Conservation (phyloP, 192 early-diverging fungal species). For the Mortierella hygrophila region DNA sequence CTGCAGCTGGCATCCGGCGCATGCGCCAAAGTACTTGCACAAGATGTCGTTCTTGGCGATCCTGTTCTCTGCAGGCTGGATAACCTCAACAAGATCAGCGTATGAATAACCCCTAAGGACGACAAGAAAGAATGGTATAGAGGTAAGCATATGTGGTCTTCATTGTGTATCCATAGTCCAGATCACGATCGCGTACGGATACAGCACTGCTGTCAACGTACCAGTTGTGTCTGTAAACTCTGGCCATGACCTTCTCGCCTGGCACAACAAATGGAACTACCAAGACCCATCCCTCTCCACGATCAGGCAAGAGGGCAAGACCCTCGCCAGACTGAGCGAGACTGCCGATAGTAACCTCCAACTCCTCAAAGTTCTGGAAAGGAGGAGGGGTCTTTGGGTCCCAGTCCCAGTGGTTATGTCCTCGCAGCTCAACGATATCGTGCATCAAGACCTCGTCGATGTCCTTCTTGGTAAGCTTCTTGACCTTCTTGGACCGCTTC, state of each 20-base stretch:
- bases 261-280: slow-evolving; percentile 46
- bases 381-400: slow-evolving; percentile 45
- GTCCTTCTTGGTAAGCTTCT: slow-evolving; percentile 52
- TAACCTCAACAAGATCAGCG: slow-evolving; percentile 51
- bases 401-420: slow-evolving; percentile 52
- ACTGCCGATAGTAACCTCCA: slow-evolving; percentile 49
- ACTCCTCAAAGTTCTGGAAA: slow-evolving; percentile 54
- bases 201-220: slow-evolving; percentile 1
- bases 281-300: slow-evolving; percentile 49
- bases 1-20: slow-evolving; percentile 75
- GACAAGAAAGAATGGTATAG: not conserved
- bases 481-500: slow-evolving; percentile 47
- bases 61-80: slow-evolving; percentile 47
- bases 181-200: not conserved
- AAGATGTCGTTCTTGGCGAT: slow-evolving; percentile 55
- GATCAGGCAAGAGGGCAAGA: slow-evolving; percentile 44
- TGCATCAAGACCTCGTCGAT: slow-evolving; percentile 55
- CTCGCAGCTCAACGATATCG: slow-evolving; percentile 47
- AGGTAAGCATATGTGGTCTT: not conserved
- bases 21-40: slow-evolving; percentile 71
- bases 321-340: slow-evolving; percentile 52
- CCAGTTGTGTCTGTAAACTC: slow-evolving; percentile 54
- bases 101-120: slow-evolving; percentile 47
- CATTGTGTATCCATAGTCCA: not conserved
- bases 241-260: slow-evolving; percentile 52